Evolutionary conservation across 805 yeast species (phyloP).

Genomic region (Komagataella populi): DNA sequence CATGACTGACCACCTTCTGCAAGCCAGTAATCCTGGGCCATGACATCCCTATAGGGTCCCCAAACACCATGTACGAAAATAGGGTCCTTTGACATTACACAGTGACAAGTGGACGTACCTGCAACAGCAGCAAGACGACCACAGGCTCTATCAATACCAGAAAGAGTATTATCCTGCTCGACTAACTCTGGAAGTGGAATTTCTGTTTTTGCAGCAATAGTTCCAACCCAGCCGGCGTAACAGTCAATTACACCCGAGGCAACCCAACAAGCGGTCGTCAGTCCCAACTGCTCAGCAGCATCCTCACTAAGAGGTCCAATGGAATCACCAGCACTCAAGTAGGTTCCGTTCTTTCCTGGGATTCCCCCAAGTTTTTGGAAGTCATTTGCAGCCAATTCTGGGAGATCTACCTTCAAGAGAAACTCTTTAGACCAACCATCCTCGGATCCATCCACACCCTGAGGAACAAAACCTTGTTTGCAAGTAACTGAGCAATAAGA

Average conservation of each 20-base stretch:
- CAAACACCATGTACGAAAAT: conserved; percentile 93
- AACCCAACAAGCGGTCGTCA: conserved; percentile 67
- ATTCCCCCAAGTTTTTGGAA: conserved; percentile 78
- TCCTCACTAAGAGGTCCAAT: conserved; percentile 57
- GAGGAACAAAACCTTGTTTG: conserved; percentile 90
- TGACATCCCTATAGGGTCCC: conserved; percentile 95
- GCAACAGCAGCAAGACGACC: conserved; percentile 96
- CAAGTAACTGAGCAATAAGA: conserved; percentile 87
- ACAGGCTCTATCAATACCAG: conserved; percentile 45
- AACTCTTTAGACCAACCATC: conserved; percentile 89
- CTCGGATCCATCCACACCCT: conserved; percentile 75
- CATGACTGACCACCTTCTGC: conserved; percentile 99
- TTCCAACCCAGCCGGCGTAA: conserved; percentile 98
- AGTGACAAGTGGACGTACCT: conserved; percentile 95
- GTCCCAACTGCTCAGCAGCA: conserved; percentile 76
- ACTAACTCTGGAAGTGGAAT: conserved; percentile 34
- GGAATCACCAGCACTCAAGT: conserved; percentile 78
- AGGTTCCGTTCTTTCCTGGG: conserved; percentile 56
- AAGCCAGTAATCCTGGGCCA: conserved; percentile 84
- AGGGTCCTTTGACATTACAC: conserved; percentile 72
- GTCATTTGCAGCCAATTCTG: conserved; percentile 65
- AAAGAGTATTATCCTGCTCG: conserved; percentile 30
- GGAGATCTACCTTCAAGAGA: conserved; percentile 50
- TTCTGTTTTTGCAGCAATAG: conserved; percentile 84
- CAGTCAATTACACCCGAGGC: conserved; percentile 97